Evolutionary conservation across 768 basidiomycete genomes (phyloP).

Genomic region (Trametes cingulata): DNA sequence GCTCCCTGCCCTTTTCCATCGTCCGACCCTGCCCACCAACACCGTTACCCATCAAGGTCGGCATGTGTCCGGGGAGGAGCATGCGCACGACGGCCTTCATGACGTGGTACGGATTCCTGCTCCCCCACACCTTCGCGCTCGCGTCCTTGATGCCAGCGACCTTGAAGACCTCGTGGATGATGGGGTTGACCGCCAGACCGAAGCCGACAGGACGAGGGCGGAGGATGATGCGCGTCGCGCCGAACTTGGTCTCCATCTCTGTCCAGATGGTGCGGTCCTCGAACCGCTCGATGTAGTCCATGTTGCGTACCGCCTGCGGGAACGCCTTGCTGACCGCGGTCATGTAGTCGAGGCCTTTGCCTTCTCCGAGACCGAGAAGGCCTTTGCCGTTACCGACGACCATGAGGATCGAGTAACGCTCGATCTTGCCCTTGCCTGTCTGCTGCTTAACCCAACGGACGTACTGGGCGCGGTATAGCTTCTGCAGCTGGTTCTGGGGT

Average conservation of each 20-base stretch:
- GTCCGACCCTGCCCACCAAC: constrained; percentile 70
- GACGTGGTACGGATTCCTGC: constrained; percentile 81
- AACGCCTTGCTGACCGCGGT: constrained; percentile 61
- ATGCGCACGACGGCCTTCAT: constrained; percentile 83
- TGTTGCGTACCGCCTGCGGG: constrained; percentile 72
- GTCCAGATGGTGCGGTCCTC: constrained; percentile 96
- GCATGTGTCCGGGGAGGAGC: constrained; percentile 83
- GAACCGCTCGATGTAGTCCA: constrained; percentile 94
- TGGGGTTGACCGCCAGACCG: constrained; percentile 86
- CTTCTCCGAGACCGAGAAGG: constrained; percentile 80
- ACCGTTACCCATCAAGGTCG: constrained; percentile 80
- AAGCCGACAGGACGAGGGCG: constrained; percentile 88
- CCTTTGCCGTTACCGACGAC: constrained; percentile 85
- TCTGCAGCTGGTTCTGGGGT: constrained; percentile 27
- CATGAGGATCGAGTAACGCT: constrained; percentile 58
- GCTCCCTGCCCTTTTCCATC: constrained; percentile 73
- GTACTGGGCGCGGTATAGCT: constrained; percentile 43
- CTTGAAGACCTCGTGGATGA: constrained; percentile 85
- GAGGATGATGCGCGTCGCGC: constrained; percentile 77
- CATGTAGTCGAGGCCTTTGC: constrained; percentile 61
- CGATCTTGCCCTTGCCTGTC: constrained; percentile 92
- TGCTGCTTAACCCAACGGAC: constrained; percentile 76
- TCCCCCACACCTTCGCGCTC: constrained; percentile 94
- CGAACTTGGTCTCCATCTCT: constrained; percentile 82
- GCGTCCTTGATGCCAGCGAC: constrained; percentile 95